Base-by-base conservation (phyloP, 2,329 filamentous ascomycete species). In the Teratosphaeria nubilosa region DNA sequence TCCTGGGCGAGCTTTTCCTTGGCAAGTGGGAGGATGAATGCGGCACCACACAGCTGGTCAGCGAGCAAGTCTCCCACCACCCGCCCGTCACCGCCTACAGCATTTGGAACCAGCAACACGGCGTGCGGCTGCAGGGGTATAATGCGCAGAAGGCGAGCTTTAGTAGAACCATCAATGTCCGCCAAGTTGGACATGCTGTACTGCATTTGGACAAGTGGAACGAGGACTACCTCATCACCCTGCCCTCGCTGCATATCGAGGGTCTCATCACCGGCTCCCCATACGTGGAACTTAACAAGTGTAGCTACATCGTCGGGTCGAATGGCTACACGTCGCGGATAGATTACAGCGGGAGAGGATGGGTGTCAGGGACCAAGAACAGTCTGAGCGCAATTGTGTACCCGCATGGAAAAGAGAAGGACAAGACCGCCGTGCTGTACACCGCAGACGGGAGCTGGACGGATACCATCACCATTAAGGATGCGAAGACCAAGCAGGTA, bases 131-230 rank as follows among this genome's bases (percentile, higher is more conserved):
- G 24, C 79, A 85, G 77, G 92, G 92, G 56, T 96, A 96, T 77
- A 96, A 97, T 69, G 92, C 89, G 16, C 94, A 97, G 72, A 97
- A 96, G 74, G 91, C 92, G 3, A 95, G 90, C 16, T 96, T 99
- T 75, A 89, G 88, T 62, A 86, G 87, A 66, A 96, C 92, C 51
- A 96, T 97, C 73, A 88, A 92, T 69, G 87, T 99, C 70, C 96
- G 95, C 66, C 72, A 74, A 58, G 70, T 74, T 53, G 92, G 92
- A 37, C 91, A 96, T 70, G 91, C 91, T 48, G 78, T 95, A 34
- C 81, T 92, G 63, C 88, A 89, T 54, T 77, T 96, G 59, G 86
- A 88, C 59, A 75, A 75, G 22, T 78, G 73, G 67, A 75, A 81
- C 64, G 89, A 94, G 71, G 85, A 83, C 64, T 95, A 95, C 77